A percentile compares a stretch with the other conserved stretches of the same genome.
Evolutionary conservation across 257 asterid species (phyloP).

Genomic region (Capsicum chinense): DNA sequence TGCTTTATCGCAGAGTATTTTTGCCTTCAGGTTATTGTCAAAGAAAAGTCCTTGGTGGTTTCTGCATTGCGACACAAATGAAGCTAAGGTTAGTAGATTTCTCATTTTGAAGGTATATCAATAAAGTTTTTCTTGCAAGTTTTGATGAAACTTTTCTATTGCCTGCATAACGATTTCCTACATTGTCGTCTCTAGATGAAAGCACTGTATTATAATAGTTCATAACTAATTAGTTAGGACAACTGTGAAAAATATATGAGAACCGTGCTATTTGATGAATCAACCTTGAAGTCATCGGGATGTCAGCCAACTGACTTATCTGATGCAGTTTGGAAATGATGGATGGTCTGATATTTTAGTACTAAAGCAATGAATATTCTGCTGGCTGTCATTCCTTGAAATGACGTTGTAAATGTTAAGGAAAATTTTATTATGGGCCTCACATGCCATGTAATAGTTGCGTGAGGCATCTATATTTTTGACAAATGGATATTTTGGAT

Average conservation of each 20-base stretch:
- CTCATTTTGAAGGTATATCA: background rate
- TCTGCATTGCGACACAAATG: conserved; percentile 57
- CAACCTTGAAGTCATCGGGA: background rate
- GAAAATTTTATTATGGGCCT: too few species aligned
- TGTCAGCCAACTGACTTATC: background rate
- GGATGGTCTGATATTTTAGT: background rate
- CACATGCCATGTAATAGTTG: too few species aligned
- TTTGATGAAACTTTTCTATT: background rate
- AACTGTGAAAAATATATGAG: background rate
- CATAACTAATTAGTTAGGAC: background rate
- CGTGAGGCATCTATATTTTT: too few species aligned
- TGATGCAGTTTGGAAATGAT: conserved; percentile 5
- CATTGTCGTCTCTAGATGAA: background rate
- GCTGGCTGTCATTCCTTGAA: conserved; percentile 1
- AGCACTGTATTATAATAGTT: background rate
- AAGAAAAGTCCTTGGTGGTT: conserved; percentile 94
- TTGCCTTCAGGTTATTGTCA: conserved; percentile 57
- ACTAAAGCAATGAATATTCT: conserved; percentile 17
- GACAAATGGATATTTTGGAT: too few species aligned
- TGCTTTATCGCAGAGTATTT: background rate
- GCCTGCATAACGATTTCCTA: too few species aligned
- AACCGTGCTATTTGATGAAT: background rate
- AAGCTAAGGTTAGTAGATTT: conserved; percentile 52
- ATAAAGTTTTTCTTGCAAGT: background rate
- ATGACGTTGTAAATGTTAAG: background rate